Percentiles rank a stretch among this genome's conserved stretches.
phyloP scores from a whole-genome alignment of 2,329 filamentous ascomycete species.

The Claviceps humidiphila region DNA sequence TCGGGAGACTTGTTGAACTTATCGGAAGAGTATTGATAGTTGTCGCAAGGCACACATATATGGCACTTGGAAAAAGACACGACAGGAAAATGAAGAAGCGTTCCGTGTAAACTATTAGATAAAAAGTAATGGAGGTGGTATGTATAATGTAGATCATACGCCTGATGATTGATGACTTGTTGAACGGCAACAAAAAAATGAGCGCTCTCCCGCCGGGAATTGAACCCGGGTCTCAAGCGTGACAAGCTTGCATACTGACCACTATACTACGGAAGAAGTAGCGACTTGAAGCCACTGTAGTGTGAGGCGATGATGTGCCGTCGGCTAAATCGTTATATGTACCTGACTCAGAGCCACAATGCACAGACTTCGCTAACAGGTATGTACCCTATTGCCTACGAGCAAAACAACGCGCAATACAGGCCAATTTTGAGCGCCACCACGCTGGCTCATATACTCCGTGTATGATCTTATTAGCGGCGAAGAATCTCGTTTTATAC shows the following conservation, averaged over 20 bases:
- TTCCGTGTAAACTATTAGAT: background rate
- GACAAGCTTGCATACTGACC: background rate
- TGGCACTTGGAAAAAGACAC: too few species aligned
- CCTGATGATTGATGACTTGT: background rate
- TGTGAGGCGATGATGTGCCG: background rate
- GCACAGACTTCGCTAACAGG: too few species aligned
- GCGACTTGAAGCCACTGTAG: background rate
- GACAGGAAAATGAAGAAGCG: background rate
- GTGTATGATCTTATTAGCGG: too few species aligned
- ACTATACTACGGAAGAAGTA: slow-evolving; percentile 1
- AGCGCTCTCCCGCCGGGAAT: background rate
- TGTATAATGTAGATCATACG: background rate
- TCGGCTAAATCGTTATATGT: background rate
- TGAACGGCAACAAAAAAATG: background rate
- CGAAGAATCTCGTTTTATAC: too few species aligned
- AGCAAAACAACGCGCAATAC: too few species aligned
- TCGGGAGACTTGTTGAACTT: too few species aligned
- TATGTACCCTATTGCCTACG: too few species aligned
- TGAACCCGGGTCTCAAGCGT: slow-evolving; percentile 3
- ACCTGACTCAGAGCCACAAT: too few species aligned
- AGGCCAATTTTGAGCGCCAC: too few species aligned
- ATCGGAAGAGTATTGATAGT: too few species aligned
- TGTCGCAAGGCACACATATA: too few species aligned
- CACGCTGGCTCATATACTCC: too few species aligned
- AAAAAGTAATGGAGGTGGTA: background rate